Conservation (phyloP, 2,329 filamentous ascomycete genomes). For the Mycocentrospora acerina region DNA sequence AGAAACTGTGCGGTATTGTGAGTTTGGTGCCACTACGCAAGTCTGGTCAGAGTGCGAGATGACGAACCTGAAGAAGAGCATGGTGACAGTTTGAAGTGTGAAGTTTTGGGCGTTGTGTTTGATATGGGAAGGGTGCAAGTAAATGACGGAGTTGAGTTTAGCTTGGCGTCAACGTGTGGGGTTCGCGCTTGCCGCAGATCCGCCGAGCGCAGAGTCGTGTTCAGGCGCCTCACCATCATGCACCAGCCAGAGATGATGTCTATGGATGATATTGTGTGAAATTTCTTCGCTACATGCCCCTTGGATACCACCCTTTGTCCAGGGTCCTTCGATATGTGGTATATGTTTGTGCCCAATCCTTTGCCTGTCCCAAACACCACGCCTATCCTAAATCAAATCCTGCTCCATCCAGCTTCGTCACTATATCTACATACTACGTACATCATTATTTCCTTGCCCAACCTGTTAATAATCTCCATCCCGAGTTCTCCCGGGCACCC, state of each 20-base stretch:
- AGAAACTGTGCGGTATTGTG: constrained; percentile 60
- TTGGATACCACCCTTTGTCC: constrained; percentile 2
- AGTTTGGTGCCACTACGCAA: background rate
- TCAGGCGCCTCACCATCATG: constrained; percentile 1
- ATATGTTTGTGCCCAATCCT: background rate
- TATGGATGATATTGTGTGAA: background rate
- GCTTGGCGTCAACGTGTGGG: constrained; percentile 28
- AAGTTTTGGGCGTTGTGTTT: constrained; percentile 1
- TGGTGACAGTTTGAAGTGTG: constrained; percentile 21
- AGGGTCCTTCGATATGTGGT: too few relatives aligned
- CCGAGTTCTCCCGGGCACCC: constrained; percentile 58
- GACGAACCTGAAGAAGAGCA: constrained; percentile 57
- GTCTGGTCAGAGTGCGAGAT: background rate
- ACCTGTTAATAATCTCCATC: constrained; percentile 62
- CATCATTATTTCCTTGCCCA: constrained; percentile 41
- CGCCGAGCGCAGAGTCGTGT: constrained; percentile 13
- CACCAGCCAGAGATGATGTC: background rate
- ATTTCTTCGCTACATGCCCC: too few relatives aligned
- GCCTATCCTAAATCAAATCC: constrained; percentile 11
- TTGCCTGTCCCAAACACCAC: constrained; percentile 20
- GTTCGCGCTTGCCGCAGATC: constrained; percentile 19
- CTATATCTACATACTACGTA: constrained; percentile 1
- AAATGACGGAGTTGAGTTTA: constrained; percentile 8
- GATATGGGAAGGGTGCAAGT: background rate
- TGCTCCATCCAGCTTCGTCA: constrained; percentile 7